A percentile compares a stretch with the other conserved stretches of the same genome.
Evolutionary conservation across 2,329 filamentous ascomycete species (phyloP).

Genomic region (Fusarium protoensiforme): DNA sequence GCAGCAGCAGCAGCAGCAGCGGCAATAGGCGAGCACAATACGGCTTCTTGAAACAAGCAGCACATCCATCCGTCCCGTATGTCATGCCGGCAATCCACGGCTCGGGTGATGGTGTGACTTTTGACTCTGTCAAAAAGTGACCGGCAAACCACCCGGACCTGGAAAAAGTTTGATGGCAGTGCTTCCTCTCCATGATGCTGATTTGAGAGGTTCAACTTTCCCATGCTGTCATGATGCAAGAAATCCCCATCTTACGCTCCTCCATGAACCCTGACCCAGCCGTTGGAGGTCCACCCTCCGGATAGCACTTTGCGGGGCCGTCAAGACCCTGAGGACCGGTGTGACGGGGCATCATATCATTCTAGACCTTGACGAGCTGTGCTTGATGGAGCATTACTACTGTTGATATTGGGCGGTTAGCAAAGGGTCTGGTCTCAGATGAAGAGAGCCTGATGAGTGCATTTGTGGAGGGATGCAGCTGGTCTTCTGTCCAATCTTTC

Average conservation of each 20-base stretch:
- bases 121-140: background rate
- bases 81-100: background rate
- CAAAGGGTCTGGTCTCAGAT: background rate
- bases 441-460: background rate
- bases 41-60: slow-evolving; percentile 1
- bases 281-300: slow-evolving; percentile 29
- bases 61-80: background rate
- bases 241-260: slow-evolving; percentile 5
- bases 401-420: background rate
- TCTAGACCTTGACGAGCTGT: background rate
- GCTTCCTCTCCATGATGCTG: background rate
- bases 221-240: slow-evolving; percentile 17
- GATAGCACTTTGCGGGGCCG: slow-evolving; percentile 28
- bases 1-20: background rate
- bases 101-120: background rate
- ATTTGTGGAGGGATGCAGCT: background rate
- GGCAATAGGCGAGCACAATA: background rate
- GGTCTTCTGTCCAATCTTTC: background rate
- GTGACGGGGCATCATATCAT: slow-evolving; percentile 16
- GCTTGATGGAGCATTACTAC: background rate
- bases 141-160: slow-evolving; percentile 9
- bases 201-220: background rate
- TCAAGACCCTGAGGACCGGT: slow-evolving; percentile 20
- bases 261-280: slow-evolving; percentile 16
- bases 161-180: background rate